These are phyloP conservation scores for Stephania yunnanensis DNA, from an alignment of 164 flowering plant genomes.

Conservation along the genomic window DNA sequence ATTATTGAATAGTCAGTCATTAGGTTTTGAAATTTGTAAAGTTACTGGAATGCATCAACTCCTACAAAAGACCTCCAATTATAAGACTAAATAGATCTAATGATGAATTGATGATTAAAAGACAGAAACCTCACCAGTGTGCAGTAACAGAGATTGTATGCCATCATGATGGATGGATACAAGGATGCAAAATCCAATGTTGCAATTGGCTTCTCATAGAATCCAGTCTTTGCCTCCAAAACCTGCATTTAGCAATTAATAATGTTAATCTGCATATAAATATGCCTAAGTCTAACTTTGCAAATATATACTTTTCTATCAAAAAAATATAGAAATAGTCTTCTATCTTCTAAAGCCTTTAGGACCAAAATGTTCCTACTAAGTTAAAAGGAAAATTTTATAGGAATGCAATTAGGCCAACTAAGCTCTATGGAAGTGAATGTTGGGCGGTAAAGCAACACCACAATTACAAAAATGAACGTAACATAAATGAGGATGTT, in stretches of 20 bases:
- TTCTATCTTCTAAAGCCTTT: too few species aligned
- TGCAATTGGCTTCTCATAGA: slow-evolving; percentile 96
- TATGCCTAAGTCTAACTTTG: neutral
- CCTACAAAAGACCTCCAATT: neutral
- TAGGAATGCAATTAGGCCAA: too few species aligned
- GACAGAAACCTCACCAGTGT: slow-evolving; percentile 57
- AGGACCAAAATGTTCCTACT: too few species aligned
- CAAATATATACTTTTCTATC: neutral
- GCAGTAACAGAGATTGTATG: slow-evolving; percentile 95
- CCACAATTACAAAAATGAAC: too few species aligned
- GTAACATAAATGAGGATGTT: too few species aligned
- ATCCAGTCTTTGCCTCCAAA: slow-evolving; percentile 86
- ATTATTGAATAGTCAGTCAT: neutral
- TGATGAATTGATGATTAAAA: neutral
- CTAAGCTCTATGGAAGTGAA: too few species aligned
- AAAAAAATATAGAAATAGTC: neutral
- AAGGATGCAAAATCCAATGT: slow-evolving; percentile 97
- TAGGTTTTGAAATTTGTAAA: neutral
- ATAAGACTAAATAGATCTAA: neutral
- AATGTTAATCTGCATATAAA: slow-evolving; percentile 11
- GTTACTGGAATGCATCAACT: neutral
- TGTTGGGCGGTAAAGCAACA: too few species aligned
- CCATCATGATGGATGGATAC: slow-evolving; percentile 99
- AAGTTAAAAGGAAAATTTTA: too few species aligned
- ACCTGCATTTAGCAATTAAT: slow-evolving; percentile 45